phyloP scores from a whole-genome alignment of 176 grass and related monocot genomes.

The Aegilops tauschii region DNA sequence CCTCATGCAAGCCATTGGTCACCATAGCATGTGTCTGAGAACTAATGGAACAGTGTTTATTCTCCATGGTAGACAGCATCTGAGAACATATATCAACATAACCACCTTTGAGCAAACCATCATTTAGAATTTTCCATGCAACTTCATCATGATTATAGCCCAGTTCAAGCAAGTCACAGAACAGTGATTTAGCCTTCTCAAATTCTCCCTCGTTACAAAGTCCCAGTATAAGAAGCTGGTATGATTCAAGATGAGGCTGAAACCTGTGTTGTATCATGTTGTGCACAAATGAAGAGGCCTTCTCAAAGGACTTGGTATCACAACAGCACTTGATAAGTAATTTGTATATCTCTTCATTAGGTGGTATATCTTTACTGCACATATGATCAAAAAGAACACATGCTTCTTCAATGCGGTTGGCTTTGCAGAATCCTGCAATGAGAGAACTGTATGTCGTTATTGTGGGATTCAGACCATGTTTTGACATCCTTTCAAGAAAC shows the following conservation, averaged over 20 bases:
- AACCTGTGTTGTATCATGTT: slow-evolving; percentile 54
- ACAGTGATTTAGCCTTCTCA: slow-evolving; percentile 59
- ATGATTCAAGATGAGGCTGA: slow-evolving; percentile 68
- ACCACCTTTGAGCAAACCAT: slow-evolving; percentile 60
- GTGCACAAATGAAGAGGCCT: slow-evolving; percentile 55
- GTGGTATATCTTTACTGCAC: slow-evolving; percentile 49
- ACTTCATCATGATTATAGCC: slow-evolving; percentile 83
- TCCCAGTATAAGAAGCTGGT: slow-evolving; percentile 62
- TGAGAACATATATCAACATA: slow-evolving; percentile 57
- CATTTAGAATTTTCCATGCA: slow-evolving; percentile 83
- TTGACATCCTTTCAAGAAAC: slow-evolving; percentile 65
- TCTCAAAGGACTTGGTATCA: slow-evolving; percentile 49
- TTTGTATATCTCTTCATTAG: slow-evolving; percentile 74
- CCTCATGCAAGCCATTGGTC: slow-evolving; percentile 42
- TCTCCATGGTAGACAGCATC: slow-evolving; percentile 66
- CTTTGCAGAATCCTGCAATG: slow-evolving; percentile 72
- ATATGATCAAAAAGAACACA: slow-evolving; percentile 63
- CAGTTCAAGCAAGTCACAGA: slow-evolving; percentile 57
- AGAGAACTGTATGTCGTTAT: slow-evolving; percentile 55
- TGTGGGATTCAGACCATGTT: slow-evolving; percentile 52
- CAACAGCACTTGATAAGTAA: slow-evolving; percentile 74
- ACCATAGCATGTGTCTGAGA: slow-evolving; percentile 61
- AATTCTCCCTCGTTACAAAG: slow-evolving; percentile 57
- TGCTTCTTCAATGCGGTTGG: slow-evolving; percentile 54
- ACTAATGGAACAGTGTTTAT: slow-evolving; percentile 46